phyloP scores from a whole-genome alignment of 306 rosid species.

The Hippophae tibetana region DNA sequence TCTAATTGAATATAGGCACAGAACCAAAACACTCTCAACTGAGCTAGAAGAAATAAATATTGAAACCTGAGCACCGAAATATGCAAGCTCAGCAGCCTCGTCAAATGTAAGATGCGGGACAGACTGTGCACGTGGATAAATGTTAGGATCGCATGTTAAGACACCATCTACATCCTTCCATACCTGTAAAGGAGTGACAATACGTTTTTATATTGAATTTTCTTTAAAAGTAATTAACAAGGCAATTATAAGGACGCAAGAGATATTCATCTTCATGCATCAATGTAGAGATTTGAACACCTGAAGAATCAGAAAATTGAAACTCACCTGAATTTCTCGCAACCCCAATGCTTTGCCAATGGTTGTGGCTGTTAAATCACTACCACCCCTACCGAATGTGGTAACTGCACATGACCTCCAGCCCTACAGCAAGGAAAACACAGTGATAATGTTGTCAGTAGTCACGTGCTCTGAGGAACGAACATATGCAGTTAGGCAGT shows the following conservation, averaged over 20 bases:
- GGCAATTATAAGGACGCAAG: no score
- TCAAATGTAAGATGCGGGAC: conserved; percentile 91
- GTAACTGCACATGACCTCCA: conserved; percentile 90
- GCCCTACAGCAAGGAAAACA: conserved; percentile 45
- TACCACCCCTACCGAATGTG: conserved; percentile 94
- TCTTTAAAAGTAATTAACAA: no score
- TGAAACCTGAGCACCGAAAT: conserved; percentile 95
- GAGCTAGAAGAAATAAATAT: neutral
- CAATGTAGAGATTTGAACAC: neutral
- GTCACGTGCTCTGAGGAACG: conserved; percentile 2
- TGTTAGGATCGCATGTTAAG: conserved; percentile 85
- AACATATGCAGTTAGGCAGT: conserved; percentile 11
- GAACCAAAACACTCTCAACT: neutral
- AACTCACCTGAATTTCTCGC: conserved; percentile 81
- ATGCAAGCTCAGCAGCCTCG: conserved; percentile 97
- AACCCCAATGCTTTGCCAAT: conserved; percentile 86
- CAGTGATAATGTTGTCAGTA: neutral
- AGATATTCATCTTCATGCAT: no score
- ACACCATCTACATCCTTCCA: conserved; percentile 99
- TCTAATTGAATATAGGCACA: no score
- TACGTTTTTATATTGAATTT: neutral
- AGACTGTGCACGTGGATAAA: conserved; percentile 59
- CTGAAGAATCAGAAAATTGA: neutral
- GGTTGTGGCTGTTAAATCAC: conserved; percentile 94
- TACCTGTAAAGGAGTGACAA: conserved; percentile 42